These are phyloP conservation scores for Angomonas desouzai DNA, from an alignment of 208 protist genomes.

Conservation along the genomic window DNA sequence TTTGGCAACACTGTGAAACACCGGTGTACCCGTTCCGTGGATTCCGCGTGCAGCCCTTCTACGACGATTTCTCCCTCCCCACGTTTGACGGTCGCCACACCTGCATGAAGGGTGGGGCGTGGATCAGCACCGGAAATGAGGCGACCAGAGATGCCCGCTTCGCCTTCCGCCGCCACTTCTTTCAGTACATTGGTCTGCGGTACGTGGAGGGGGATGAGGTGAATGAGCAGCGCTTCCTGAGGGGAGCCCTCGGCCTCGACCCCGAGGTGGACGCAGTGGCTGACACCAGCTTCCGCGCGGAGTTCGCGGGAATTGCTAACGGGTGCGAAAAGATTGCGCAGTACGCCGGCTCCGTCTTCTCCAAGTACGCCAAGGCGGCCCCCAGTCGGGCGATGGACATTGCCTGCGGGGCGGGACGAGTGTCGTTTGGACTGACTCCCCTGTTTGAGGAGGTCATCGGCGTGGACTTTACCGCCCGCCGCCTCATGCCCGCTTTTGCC, in stretches of 20 bases:
- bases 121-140: constrained; percentile 93
- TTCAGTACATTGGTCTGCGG: constrained; percentile 93
- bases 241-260: constrained; percentile 46
- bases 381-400: constrained; percentile 71
- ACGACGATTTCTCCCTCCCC: constrained; percentile 96
- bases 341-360: constrained; percentile 43
- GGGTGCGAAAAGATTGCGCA: constrained; percentile 70
- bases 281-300: constrained; percentile 64
- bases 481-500: constrained; percentile 80
- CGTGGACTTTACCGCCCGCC: constrained; percentile 78
- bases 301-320: constrained; percentile 58
- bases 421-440: constrained; percentile 78
- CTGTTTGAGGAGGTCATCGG: constrained; percentile 76
- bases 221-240: neutral
- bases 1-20: constrained; percentile 95
- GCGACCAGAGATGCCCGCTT: constrained; percentile 91
- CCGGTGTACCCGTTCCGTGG: constrained; percentile 85
- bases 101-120: constrained; percentile 95
- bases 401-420: constrained; percentile 76
- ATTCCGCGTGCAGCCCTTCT: constrained; percentile 92
- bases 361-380: constrained; percentile 38
- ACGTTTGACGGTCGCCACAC: constrained; percentile 94
- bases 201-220: constrained; percentile 80
- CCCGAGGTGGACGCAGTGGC: constrained; percentile 76
- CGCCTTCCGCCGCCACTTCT: constrained; percentile 95